Conservation (phyloP, 208 protist species). For the Acanthamoeba castellanii region DNA sequence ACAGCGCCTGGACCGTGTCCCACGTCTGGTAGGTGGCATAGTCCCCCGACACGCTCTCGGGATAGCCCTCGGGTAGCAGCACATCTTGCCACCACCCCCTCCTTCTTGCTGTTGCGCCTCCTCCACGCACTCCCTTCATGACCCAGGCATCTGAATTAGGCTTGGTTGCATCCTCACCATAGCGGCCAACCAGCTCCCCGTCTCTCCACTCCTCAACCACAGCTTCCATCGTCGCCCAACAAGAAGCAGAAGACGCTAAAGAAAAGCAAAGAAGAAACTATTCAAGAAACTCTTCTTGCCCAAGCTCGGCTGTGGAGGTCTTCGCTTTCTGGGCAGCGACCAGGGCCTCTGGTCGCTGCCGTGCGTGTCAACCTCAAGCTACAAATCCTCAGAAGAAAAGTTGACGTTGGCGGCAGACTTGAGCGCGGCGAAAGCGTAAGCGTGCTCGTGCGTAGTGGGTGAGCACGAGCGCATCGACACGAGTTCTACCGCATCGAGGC, state of each 20-base stretch:
- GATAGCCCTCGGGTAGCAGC: conserved; percentile 86
- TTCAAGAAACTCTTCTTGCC: too few species aligned
- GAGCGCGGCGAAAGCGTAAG: background rate
- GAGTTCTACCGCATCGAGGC: background rate
- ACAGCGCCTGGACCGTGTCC: conserved; percentile 88
- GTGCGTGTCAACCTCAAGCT: background rate
- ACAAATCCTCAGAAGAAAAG: background rate
- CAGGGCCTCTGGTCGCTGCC: background rate
- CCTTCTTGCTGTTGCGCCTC: background rate
- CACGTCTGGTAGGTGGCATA: conserved; percentile 87
- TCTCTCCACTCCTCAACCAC: background rate
- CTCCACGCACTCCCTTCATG: background rate
- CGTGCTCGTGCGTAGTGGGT: background rate
- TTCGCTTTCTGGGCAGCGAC: background rate
- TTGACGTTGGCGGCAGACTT: background rate
- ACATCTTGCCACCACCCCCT: background rate
- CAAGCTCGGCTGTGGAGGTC: too few species aligned
- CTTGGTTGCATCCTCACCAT: background rate
- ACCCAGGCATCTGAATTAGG: background rate
- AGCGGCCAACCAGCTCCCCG: background rate
- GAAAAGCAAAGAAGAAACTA: too few species aligned
- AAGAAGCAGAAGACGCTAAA: too few species aligned
- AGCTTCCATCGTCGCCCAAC: background rate
- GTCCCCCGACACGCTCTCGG: conserved; percentile 84
- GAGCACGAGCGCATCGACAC: background rate